Evolutionary conservation across 2,329 filamentous ascomycete species (phyloP).

Genomic region (Periconia sp.): DNA sequence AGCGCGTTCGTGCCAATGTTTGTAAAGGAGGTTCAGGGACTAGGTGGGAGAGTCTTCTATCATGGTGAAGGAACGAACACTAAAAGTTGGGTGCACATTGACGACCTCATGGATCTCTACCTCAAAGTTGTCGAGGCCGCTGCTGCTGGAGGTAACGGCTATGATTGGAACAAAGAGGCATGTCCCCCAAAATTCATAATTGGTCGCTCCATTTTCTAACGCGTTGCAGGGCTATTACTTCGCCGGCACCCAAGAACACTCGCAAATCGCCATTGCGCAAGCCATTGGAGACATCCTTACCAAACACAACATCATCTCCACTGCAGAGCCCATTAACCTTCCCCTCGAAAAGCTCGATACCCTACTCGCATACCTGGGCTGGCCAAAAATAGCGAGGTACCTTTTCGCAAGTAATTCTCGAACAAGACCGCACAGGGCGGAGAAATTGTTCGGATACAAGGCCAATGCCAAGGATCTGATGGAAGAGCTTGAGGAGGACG

Average conservation of each 20-base stretch:
- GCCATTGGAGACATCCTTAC: constrained; percentile 31
- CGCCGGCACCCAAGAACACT: constrained; percentile 45
- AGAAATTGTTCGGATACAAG: constrained; percentile 62
- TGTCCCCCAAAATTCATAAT: neutral
- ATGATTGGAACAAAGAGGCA: constrained; percentile 60
- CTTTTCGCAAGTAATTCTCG: constrained; percentile 60
- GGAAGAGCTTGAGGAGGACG: constrained; percentile 45
- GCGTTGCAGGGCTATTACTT: constrained; percentile 55
- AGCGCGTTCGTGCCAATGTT: constrained; percentile 52
- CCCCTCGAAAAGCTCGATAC: constrained; percentile 31
- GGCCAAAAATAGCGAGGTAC: constrained; percentile 37
- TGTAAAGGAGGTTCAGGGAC: constrained; percentile 37
- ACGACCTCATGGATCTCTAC: constrained; percentile 65
- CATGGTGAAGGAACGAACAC: constrained; percentile 61
- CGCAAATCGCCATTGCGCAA: constrained; percentile 33
- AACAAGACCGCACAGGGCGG: constrained; percentile 60
- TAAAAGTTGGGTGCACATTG: constrained; percentile 63
- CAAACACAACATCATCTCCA: constrained; percentile 27
- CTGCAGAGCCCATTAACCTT: constrained; percentile 28
- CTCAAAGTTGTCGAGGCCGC: constrained; percentile 62
- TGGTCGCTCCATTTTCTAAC: constrained; percentile 1
- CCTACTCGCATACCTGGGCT: constrained; percentile 22
- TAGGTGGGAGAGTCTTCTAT: constrained; percentile 55
- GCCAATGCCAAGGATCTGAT: constrained; percentile 57
- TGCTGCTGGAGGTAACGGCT: constrained; percentile 46